phyloP scores from a whole-genome alignment of 371 early-diverging fungal species.

The Haplosporangium sp. region DNA sequence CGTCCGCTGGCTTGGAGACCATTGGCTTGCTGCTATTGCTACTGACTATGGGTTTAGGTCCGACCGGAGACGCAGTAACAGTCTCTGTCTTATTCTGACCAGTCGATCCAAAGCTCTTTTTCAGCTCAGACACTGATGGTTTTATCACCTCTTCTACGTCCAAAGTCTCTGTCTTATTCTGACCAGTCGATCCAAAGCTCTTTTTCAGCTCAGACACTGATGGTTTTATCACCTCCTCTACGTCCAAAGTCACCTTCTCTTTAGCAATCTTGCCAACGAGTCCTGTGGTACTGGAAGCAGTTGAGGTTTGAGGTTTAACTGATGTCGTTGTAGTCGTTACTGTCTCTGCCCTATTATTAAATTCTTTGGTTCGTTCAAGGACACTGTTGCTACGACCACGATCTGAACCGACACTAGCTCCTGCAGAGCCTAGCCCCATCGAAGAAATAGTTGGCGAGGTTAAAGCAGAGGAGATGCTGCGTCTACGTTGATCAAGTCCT shows the following conservation, averaged over 20 bases:
- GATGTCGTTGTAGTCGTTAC: neutral
- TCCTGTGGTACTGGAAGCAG: neutral
- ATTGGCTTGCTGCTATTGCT: neutral
- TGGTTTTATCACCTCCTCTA: neutral
- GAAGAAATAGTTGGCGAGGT: conserved; percentile 18
- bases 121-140: conserved; percentile 30
- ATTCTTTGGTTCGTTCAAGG: conserved; percentile 17
- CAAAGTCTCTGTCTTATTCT: neutral
- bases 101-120: conserved; percentile 21
- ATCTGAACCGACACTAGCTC: neutral
- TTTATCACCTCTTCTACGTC: neutral
- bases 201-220: conserved; percentile 39
- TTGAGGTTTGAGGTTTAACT: neutral
- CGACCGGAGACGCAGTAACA: too few species aligned
- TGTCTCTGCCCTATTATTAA: conserved; percentile 1
- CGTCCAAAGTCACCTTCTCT: neutral
- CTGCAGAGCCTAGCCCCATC: conserved; percentile 22
- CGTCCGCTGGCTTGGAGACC: neutral
- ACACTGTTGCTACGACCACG: conserved; percentile 11
- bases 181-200: conserved; percentile 9
- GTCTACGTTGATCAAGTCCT: conserved; percentile 15
- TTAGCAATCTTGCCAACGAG: neutral
- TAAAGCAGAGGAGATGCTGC: neutral
- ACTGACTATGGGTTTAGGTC: too few species aligned
- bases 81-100: neutral